These are phyloP conservation scores for Pistacia atlantica DNA, from an alignment of 345 rosid genomes.

Conservation along the genomic window DNA sequence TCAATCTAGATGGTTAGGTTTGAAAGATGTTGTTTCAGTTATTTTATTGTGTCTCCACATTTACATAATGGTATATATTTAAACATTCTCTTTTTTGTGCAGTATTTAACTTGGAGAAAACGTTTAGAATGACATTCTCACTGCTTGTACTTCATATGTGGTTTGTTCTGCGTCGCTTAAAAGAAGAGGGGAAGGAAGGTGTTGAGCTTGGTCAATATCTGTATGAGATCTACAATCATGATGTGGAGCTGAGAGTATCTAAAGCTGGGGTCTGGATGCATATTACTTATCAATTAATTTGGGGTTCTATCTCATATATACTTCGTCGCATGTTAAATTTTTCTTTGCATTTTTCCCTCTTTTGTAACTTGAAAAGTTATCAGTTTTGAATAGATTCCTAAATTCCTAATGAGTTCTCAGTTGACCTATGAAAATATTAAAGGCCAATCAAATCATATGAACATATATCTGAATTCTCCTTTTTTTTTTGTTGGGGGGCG, in stretches of 20 bases:
- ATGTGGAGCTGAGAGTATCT: conserved; percentile 89
- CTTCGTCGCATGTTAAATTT: neutral
- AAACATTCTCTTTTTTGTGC: conserved; percentile 28
- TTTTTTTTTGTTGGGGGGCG: no score
- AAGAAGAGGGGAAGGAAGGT: conserved; percentile 91
- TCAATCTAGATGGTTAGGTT: neutral
- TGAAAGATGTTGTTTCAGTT: neutral
- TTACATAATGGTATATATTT: neutral
- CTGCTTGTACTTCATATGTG: conserved; percentile 96
- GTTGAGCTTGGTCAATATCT: conserved; percentile 87
- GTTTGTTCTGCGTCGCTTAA: conserved; percentile 75
- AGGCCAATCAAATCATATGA: no score
- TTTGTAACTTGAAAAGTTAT: neutral
- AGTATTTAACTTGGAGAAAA: conserved; percentile 96
- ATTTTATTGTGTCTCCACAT: neutral
- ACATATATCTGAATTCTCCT: no score
- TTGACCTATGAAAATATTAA: no score
- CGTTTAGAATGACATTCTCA: conserved; percentile 77
- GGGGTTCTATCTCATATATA: neutral
- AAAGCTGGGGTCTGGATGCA: conserved; percentile 75
- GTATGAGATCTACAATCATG: conserved; percentile 93
- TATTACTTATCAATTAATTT: conserved; percentile 15
- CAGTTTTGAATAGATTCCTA: no score
- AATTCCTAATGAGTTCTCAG: no score
- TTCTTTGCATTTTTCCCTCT: neutral